Evolutionary conservation across 163 green algal species (phyloP).

Genomic region (Scenedesmus sp.): DNA sequence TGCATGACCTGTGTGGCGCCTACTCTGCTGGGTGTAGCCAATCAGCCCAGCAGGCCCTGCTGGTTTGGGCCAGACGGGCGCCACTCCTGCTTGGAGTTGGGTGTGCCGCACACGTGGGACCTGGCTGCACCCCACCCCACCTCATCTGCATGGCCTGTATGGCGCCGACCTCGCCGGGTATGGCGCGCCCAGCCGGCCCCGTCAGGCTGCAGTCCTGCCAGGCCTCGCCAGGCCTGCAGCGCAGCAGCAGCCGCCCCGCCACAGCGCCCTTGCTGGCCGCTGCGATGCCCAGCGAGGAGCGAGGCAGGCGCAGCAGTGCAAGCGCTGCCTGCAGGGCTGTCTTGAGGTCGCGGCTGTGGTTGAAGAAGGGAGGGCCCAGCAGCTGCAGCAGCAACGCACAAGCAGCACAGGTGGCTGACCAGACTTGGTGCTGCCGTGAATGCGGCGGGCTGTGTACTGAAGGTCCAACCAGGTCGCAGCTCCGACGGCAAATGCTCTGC

Average conservation of each 20-base stretch:
- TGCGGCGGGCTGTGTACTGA: too few relatives aligned
- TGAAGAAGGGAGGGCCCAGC: conserved; percentile 65
- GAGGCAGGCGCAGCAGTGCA: conserved; percentile 69
- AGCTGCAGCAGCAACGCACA: conserved; percentile 53
- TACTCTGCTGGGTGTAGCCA: conserved; percentile 68
- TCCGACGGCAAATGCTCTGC: too few relatives aligned
- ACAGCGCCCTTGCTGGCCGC: conserved; percentile 70
- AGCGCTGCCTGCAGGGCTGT: conserved; percentile 65
- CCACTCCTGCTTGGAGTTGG: neutral
- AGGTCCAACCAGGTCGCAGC: too few relatives aligned
- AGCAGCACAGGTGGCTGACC: neutral
- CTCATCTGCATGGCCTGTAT: conserved; percentile 61
- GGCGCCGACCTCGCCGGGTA: conserved; percentile 69
- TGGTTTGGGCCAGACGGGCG: conserved; percentile 28
- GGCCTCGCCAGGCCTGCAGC: conserved; percentile 49
- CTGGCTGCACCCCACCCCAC: too few relatives aligned
- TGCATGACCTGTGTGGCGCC: conserved; percentile 55
- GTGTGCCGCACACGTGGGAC: too few relatives aligned
- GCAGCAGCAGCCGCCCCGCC: conserved; percentile 59
- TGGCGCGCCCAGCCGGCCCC: conserved; percentile 52
- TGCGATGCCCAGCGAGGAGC: conserved; percentile 66
- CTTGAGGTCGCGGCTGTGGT: conserved; percentile 59
- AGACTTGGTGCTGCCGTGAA: too few relatives aligned
- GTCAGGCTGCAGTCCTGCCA: conserved; percentile 69
- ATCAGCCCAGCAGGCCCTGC: conserved; percentile 47